Base-by-base conservation (phyloP, 2,329 filamentous ascomycete genomes). In the Daldinia sp. region DNA sequence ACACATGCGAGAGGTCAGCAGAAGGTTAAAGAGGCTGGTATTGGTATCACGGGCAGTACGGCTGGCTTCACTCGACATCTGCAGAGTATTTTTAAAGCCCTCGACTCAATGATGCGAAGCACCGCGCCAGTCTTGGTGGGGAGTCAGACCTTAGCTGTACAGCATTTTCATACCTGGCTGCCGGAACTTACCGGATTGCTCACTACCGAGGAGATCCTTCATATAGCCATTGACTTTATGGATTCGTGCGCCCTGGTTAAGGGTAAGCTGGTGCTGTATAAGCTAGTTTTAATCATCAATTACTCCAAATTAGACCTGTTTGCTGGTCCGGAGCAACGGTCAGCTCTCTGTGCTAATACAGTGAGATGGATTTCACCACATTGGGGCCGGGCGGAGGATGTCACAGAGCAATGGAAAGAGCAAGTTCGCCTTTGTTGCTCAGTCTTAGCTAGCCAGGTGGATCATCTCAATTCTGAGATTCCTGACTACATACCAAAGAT, bases 81-180 rank as follows among this genome's bases (percentile, higher is more conserved):
- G 58, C 89, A 92, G 64, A 88, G 85, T 30, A 93, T 98, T 34
- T 98, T 98, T 81, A 94, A 93, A 74, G 91, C 92, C 1, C 83
- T 99, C 21, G 93, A 98, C 77, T 83, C 85, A 13, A 86, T 99
- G 78, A 97, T 99, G 92, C 88, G 89, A 63, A 97, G 93, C 75
- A 83, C 88, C 1, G 91, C 93, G 2, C 91, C 95, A 0, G 89
- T 94, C 15, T 81, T 98, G 21, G 91, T 98, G 11, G 95, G 95
- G 30, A 98, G 92, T 66, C 96, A 99, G 78, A 98, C 95, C 0
- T 81, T 99, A 50, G 89, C 96, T 2, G 93, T 98, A 10, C 95
- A 99, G 77, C 93, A 98, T 75, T 96, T 98, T 75, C 94, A 98
- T 74, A 91, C 92, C 0, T 99, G 95, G 95, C 81, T 99, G n/a